Evolutionary conservation across 2,329 filamentous ascomycete genomes (phyloP), one percentile per base, ranked within the genome.

Genomic region (Grosmannia clavigera): DNA sequence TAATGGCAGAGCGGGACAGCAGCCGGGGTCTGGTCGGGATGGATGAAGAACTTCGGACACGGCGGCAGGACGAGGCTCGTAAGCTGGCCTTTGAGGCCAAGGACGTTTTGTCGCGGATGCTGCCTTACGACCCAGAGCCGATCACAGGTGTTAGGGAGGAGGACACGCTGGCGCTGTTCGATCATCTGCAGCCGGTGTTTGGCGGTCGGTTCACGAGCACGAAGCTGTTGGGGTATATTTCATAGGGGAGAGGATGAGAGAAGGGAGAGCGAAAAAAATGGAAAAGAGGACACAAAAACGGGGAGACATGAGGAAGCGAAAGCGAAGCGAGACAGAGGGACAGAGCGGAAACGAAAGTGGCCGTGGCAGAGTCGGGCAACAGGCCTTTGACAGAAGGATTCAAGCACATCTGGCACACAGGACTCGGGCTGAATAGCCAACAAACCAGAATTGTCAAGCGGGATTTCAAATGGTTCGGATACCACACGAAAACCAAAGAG

Each of bases 111-210:
- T 64, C 63, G 7, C 63, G 61, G 27, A 64, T 64, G 63, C 58
- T 64, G 40, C 63, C 63, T 2, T 63, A 64, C 29, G 63, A 64
- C 48, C 63, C 61, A 1, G 63, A 62, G 19, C 57, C 61, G 9
- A 64, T 64, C 40, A 62, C 59, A 11, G 62, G 61, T 1, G 62
- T 64, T 27, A 46, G 46, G 0, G 63, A 64, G 38, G 60, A 59
- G 25, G 62, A 64, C 51, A 64, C 61, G 10, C 56, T 64, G 53
- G 62, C 63, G 2, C 46, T 63, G 50, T 64, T 64, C 29, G 63
- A 64, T 57, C 62, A 64, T n/a, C n/a, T 63, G 43, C 63, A 64
- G 50, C 62, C 63, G 0, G 63, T 63, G 14, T 64, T 64, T 59
- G 63, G 62, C 7, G 63, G 63, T 3, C 60, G 63, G 2, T 64